These are phyloP conservation scores for Penicillium sp. DNA, from an alignment of 2,329 filamentous ascomycete genomes.

Conservation along the genomic window DNA sequence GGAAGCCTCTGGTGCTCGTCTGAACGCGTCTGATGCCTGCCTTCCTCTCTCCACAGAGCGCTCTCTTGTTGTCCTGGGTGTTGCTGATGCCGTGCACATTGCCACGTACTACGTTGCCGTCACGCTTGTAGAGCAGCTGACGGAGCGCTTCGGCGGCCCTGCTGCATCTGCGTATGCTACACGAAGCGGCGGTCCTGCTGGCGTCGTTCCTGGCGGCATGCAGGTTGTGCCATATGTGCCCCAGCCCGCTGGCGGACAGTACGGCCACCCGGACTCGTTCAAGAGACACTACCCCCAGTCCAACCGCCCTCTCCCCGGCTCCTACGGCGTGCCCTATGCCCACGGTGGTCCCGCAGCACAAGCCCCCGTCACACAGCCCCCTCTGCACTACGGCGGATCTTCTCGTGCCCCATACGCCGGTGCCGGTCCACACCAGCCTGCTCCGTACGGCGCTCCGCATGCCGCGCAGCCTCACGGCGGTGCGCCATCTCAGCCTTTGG, in stretches of 20 bases:
- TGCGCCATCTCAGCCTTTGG: constrained; percentile 58
- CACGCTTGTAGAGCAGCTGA: constrained; percentile 95
- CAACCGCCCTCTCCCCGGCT: constrained; percentile 71
- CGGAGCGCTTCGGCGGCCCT: constrained; percentile 91
- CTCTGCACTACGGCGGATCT: constrained; percentile 72
- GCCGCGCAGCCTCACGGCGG: constrained; percentile 62
- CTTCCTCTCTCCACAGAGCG: constrained; percentile 93
- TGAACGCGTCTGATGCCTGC: constrained; percentile 94
- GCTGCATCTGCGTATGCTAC: constrained; percentile 97
- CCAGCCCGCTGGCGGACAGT: constrained; percentile 87
- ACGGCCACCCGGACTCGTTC: constrained; percentile 83
- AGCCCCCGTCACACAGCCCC: constrained; percentile 55
- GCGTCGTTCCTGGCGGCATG: constrained; percentile 94
- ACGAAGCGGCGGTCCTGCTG: constrained; percentile 85
- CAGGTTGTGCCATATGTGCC: constrained; percentile 98
- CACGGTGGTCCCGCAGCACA: constrained; percentile 57
- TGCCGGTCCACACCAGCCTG: constrained; percentile 73
- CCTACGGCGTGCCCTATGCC: constrained; percentile 67
- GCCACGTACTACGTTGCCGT: constrained; percentile 98
- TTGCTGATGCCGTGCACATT: constrained; percentile 97
- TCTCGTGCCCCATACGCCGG: constrained; percentile 74
- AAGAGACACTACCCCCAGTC: constrained; percentile 68
- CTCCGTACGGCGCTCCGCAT: constrained; percentile 62
- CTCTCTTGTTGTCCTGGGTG: constrained; percentile 95
- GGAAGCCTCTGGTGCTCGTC: constrained; percentile 89